Evolutionary conservation across 192 early-diverging fungal species (phyloP), one percentile per base, ranked within the genome.

Genomic region (Coemansia sp.): DNA sequence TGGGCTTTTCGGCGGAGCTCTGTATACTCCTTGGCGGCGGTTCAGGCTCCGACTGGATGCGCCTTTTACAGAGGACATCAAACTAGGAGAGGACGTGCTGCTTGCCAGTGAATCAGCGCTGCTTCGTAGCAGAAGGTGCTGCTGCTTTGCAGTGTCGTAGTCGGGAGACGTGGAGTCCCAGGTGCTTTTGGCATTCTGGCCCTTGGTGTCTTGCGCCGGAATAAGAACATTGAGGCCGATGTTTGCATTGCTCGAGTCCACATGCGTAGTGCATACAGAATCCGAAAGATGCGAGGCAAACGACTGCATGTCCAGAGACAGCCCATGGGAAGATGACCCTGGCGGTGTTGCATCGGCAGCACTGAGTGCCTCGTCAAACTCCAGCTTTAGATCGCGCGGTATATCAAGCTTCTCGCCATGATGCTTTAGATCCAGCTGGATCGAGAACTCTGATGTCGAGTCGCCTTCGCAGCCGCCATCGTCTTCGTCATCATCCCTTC

Each of bases 131-230:
- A 62, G 42, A 19, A 57, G 68, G 19, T 45, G 6, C 0, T 59
- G 69, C 48, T 59, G 61, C 3, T 12, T 37, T 0, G 69, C 16
- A 4, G 56, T 13, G 43, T 54, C 66, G 15, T 63, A 53, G 37
- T 81, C 78, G 18, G 78, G 78, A 57, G 78, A 81, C 37, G 53
- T 56, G 6, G 61, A 44, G 39, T 81, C 78, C 78, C 78, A 81
- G 4, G 78, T 75, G n/a, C 60, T 43, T 19, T 63, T 62, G 38
- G 61, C 16, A 9, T 71, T 43, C 11, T 60, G 41, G 13, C 49
- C 18, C 21, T 53, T 44, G 53, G n/a, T 64, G 47, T 47, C 56
- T 23, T 37, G 40, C 2, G 65, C 12, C 9, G 77, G 77, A 18
- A 80, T 80, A 58, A 75, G 45, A 62, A 80, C 58, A 40, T 74